These are phyloP conservation scores for Cyclospora cayetanensis DNA, from an alignment of 169 alveolate species.

Conservation along the genomic window DNA sequence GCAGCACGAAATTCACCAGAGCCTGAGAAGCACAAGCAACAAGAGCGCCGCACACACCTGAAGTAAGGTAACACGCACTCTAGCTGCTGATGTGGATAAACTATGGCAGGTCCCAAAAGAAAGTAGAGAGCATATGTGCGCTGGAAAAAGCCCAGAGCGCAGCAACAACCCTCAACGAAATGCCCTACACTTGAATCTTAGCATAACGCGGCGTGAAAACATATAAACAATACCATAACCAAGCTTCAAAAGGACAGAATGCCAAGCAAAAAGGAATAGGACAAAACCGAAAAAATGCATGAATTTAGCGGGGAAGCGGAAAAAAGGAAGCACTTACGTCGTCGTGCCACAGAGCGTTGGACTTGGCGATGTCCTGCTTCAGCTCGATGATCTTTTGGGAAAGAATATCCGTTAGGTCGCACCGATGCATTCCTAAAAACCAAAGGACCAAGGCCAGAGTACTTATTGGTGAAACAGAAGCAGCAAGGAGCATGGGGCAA, in stretches of 20 bases:
- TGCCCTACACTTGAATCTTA: no score
- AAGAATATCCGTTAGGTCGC: slow-evolving; percentile 84
- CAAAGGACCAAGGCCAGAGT: neutral
- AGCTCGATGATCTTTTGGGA: slow-evolving; percentile 83
- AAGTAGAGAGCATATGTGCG: no score
- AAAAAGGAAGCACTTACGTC: slow-evolving; percentile 65
- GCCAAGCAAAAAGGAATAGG: no score
- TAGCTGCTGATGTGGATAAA: no score
- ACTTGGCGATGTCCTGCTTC: slow-evolving; percentile 77
- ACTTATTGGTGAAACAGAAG: neutral
- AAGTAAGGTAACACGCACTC: no score
- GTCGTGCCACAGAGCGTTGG: slow-evolving; percentile 81
- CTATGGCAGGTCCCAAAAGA: no score
- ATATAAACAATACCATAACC: no score
- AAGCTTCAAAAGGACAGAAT: no score
- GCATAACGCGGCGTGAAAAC: no score
- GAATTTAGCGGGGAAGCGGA: neutral
- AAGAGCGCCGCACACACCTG: neutral
- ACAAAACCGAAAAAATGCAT: neutral
- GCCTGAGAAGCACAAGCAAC: neutral
- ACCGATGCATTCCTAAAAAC: slow-evolving; percentile 73
- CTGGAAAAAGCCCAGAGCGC: no score
- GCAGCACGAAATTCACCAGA: neutral
- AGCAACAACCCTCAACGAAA: no score
- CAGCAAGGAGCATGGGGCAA: neutral